Percentiles rank a stretch among this genome's conserved stretches.
Conservation (phyloP, 2,329 filamentous ascomycete species). For the Fusarium piperis region DNA sequence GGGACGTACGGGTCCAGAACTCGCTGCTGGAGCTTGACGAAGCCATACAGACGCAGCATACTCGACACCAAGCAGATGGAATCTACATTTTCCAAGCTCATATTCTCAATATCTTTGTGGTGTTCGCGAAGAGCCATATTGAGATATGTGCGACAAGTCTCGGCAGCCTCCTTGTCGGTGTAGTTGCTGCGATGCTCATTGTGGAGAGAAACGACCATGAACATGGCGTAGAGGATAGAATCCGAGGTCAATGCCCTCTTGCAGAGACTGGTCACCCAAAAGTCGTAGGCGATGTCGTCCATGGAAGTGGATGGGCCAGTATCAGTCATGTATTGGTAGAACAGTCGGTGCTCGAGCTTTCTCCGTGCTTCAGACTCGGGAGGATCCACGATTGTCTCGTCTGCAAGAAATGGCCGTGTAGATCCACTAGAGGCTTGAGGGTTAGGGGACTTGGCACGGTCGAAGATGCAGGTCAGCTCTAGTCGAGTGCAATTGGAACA, state of each 20-base stretch:
- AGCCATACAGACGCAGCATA: slow-evolving; percentile 30
- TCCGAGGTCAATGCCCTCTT: slow-evolving; percentile 28
- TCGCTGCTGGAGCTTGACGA: slow-evolving; percentile 26
- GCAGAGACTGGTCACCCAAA: slow-evolving; percentile 15
- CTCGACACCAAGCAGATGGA: slow-evolving; percentile 24
- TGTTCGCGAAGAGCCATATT: slow-evolving; percentile 27
- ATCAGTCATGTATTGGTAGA: slow-evolving; percentile 31
- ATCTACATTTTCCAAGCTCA: slow-evolving; percentile 28
- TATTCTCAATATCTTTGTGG: slow-evolving; percentile 20
- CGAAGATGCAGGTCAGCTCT: slow-evolving; percentile 28
- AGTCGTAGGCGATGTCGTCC: slow-evolving; percentile 13
- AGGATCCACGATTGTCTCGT: neutral
- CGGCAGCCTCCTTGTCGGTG: neutral
- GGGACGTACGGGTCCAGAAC: slow-evolving; percentile 27
- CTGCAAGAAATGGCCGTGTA: neutral
- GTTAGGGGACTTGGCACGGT: slow-evolving; percentile 3
- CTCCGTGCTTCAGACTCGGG: slow-evolving; percentile 31
- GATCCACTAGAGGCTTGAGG: neutral
- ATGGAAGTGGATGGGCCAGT: slow-evolving; percentile 23
- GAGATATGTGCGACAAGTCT: slow-evolving; percentile 25
- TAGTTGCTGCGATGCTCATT: slow-evolving; percentile 4
- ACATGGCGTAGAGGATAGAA: slow-evolving; percentile 29
- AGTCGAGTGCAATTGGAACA: slow-evolving; percentile 34
- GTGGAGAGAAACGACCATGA: slow-evolving; percentile 30
- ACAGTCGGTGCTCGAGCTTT: slow-evolving; percentile 29